These are phyloP conservation scores for Nematocida minor DNA, from an alignment of 371 early-diverging fungal genomes.

Conservation along the genomic window DNA sequence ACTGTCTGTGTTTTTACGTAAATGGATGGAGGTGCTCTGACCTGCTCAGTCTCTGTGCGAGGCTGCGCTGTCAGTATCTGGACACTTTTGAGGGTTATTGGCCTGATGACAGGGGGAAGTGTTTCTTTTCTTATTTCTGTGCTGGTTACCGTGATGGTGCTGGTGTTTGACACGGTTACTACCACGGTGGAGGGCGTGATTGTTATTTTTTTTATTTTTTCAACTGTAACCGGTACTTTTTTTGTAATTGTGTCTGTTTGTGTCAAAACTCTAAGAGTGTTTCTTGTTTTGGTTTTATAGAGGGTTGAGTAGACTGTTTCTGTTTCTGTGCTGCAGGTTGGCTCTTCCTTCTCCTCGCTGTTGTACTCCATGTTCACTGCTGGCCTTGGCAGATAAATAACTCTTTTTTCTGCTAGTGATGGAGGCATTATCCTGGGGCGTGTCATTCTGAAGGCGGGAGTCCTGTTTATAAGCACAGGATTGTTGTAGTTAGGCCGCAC, in stretches of 20 bases:
- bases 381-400: background rate
- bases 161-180: conserved; percentile 5
- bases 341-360: background rate
- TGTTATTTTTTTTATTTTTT: background rate
- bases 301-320: background rate
- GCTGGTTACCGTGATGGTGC: conserved; percentile 12
- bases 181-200: background rate
- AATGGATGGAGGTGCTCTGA: background rate
- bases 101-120: background rate
- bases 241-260: background rate
- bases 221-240: conserved; percentile 10
- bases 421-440: background rate
- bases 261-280: background rate
- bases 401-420: background rate
- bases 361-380: background rate
- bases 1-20: background rate
- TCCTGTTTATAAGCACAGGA: background rate
- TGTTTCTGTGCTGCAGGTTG: background rate
- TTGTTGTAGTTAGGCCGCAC: background rate
- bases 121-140: conserved; percentile 6
- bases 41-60: background rate
- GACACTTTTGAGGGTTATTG: conserved; percentile 14
- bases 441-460: background rate
- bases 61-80: conserved; percentile 1
- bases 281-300: background rate